Conservation (phyloP, 345 rosid species). For the Aquilaria yunnanensis region DNA sequence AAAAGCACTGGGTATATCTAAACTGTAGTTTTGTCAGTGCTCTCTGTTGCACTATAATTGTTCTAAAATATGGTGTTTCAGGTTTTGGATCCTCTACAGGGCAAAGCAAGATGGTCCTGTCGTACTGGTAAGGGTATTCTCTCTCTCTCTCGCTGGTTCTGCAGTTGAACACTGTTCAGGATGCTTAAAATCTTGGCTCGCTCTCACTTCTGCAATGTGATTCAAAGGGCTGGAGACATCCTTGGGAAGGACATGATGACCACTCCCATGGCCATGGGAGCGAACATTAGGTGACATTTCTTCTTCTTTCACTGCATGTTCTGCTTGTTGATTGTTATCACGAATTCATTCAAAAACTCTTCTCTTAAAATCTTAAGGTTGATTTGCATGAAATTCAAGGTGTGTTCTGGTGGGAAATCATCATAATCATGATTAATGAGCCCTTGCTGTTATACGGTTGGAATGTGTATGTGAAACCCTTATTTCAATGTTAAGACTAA, state of each 20-base stretch:
- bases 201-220: constrained; percentile 7
- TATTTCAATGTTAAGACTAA: too few relatives aligned
- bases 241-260: constrained; percentile 97
- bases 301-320: not conserved
- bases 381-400: too few relatives aligned
- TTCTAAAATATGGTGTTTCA: constrained; percentile 24
- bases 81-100: constrained; percentile 96
- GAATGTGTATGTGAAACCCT: too few relatives aligned
- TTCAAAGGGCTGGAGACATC: constrained; percentile 91
- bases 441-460: too few relatives aligned
- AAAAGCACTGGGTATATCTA: too few relatives aligned
- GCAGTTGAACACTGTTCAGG: not conserved
- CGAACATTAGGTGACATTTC: constrained; percentile 52
- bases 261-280: constrained; percentile 52
- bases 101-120: constrained; percentile 98
- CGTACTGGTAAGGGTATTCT: constrained; percentile 54
- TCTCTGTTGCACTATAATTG: not conserved
- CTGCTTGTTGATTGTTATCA: too few relatives aligned
- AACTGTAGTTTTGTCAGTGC: too few relatives aligned
- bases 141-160: not conserved
- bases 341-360: too few relatives aligned
- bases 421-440: too few relatives aligned
- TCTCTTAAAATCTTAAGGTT: too few relatives aligned
- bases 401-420: too few relatives aligned
- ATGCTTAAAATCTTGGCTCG: not conserved